Base-by-base conservation (phyloP, 345 rosid genomes). In the Aquilaria yunnanensis region DNA sequence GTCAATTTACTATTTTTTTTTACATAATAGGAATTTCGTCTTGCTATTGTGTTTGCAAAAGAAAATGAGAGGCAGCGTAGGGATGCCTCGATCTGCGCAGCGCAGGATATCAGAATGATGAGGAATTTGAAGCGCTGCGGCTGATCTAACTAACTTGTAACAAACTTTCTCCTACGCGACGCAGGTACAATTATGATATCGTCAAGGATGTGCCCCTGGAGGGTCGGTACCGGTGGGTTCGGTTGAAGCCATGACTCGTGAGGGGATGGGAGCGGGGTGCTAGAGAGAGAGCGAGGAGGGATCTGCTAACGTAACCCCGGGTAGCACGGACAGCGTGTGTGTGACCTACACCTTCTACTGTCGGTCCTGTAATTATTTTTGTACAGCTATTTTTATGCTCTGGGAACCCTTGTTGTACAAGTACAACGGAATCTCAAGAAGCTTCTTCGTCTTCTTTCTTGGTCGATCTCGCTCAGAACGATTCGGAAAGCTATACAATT, bases 131-230 rank as follows among this genome's bases (percentile, higher is more conserved):
- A 43, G 47, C 66, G 49, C 14, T 67, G 23, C 23, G 79, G 72
- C 76, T 51, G 67, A 23, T 80, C 85, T 75, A 68, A 63, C 77
- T 65, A 71, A 56, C 59, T 32, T 58, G 29, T n/a, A 79, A 77
- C 80, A 70, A 75, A 66, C 69, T 55, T 48, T 60, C 72, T 72
- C 23, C 23, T 23, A 23, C 1, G 23, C 23, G 0, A 23, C 61
- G 64, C 74, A 88, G 96, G 89, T 88, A 88, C 84, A 88, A 88
- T 60, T 88, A 71, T 67, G 92, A 88, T 65, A 66, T 85, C 51
- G 83, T 57, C 67, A 88, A 80, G 70, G 96, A 88, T 37, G 64
- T 56, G 75, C 92, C 96, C 33, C 72, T 88, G 32, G 63, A 80
- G 57, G 96, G 96, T 58, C 87, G 87, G 9, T 88, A 81, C 86